Percentiles rank a stretch among this genome's conserved stretches.
These are phyloP conservation scores for Lachancea sp. DNA, from an alignment of 805 yeast species.

Conservation along the genomic window DNA sequence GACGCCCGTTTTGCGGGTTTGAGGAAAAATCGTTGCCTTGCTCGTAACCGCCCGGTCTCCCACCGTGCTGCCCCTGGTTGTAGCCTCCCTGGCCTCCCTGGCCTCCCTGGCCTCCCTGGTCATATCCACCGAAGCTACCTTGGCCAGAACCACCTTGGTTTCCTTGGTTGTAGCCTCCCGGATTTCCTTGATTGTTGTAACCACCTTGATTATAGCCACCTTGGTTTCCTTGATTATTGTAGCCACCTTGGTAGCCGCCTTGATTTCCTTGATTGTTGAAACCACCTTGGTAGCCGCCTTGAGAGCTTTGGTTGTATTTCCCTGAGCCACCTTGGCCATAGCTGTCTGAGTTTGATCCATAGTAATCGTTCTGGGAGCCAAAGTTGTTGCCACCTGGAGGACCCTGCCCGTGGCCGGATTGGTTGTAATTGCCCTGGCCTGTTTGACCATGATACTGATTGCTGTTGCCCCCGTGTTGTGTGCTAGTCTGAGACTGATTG, in stretches of 20 bases:
- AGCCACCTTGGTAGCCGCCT: not conserved
- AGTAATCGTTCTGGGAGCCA: not conserved
- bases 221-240: slow-evolving; percentile 1
- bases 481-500: not conserved
- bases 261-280: not conserved
- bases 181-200: slow-evolving; percentile 1
- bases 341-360: not conserved
- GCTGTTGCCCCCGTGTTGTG: slow-evolving; percentile 1
- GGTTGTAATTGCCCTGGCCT: slow-evolving; percentile 1
- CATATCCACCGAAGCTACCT: not conserved
- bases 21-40: not conserved
- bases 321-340: not conserved
- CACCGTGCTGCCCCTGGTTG: not conserved
- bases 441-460: not conserved
- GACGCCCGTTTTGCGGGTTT: not conserved
- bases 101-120: slow-evolving; percentile 1
- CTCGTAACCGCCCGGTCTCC: not conserved
- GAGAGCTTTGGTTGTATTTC: not conserved
- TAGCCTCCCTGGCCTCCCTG: slow-evolving; percentile 2
- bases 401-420: not conserved
- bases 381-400: slow-evolving; percentile 1
- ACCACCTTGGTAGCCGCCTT: not conserved
- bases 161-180: not conserved
- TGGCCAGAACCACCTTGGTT: not conserved
- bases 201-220: slow-evolving; percentile 1